Evolutionary conservation across 2,329 filamentous ascomycete genomes (phyloP).

Genomic region (Teratosphaeria pseudoeucalypti): DNA sequence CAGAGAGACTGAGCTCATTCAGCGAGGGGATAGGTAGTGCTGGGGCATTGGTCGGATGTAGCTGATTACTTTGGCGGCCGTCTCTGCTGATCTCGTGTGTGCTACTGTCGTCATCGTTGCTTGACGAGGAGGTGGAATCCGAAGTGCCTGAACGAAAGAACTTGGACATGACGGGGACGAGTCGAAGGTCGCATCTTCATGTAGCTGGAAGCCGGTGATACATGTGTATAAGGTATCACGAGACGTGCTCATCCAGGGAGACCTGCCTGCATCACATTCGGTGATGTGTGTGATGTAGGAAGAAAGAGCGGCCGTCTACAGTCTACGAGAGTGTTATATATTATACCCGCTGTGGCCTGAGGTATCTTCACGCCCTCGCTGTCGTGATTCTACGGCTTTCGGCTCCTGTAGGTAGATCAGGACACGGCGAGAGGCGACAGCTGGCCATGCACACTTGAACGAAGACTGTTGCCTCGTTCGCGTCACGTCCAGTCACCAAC

Average conservation of each 20-base stretch:
- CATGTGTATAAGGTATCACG: background rate
- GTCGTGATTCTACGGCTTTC: background rate
- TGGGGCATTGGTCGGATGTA: background rate
- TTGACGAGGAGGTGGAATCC: slow-evolving; percentile 7
- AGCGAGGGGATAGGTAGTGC: slow-evolving; percentile 1
- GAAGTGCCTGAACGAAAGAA: slow-evolving; percentile 14
- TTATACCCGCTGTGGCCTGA: too few relatives aligned
- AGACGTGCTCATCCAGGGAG: background rate
- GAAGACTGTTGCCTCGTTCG: background rate
- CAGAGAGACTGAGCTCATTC: background rate
- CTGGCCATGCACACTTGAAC: background rate
- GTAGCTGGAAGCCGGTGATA: background rate
- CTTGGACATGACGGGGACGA: slow-evolving; percentile 9
- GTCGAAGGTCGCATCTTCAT: background rate
- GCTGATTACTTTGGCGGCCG: background rate
- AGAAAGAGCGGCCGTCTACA: background rate
- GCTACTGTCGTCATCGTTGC: slow-evolving; percentile 5
- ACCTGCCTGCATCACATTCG: background rate
- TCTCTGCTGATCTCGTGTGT: background rate
- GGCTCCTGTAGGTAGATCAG: background rate
- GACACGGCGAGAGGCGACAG: background rate
- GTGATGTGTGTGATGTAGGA: background rate
- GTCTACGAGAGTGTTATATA: background rate
- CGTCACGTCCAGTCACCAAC: background rate
- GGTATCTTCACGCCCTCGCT: background rate